Base-by-base conservation (phyloP, 805 yeast genomes). In the Hanseniaspora meyeri region DNA sequence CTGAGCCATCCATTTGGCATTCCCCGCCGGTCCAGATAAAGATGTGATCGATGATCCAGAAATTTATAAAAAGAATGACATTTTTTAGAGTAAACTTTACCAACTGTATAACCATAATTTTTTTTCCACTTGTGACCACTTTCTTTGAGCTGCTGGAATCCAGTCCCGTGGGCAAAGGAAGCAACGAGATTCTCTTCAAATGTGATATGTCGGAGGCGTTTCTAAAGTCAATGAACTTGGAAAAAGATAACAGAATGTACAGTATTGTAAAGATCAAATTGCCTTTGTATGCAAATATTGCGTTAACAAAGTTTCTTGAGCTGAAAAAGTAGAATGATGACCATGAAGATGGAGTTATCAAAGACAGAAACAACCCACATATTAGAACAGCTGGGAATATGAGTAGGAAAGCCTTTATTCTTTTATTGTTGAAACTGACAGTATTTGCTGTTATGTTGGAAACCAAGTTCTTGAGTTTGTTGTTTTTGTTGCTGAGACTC, bases 231-330 rank as follows among this genome's bases (percentile, higher is more conserved):
- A 32, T 24, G n/a, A 50, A 4, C 17, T 32, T 50, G 9, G 40
- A 19, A 17, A 50, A n/a, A 0, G 54, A 50, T 19, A 50, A 6
- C 6, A 32, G 34, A 14, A 27, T 12, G 34, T 36, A 55, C 11
- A 69, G 19, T 5, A 59, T 39, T 1, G 58, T 24, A 49, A 70
- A 70, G 10, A 69, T 45, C 0, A 62, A 24, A 43, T 70, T 70
- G 2, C 74, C 74, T 8, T 62, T 62, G 48, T 70, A 69, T 27
- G 74, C 74, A 60, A 71, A 70, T n/a, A 69, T 50, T 34, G 59
- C 58, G 55, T 71, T 71, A 43, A 70, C 47, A 2, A 62, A 16
- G 49, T 68, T 70, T 12, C 59, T 57, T 0, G 71, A 64, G 2
- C 64, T 55, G 3, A 68, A 60, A 4, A 67, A 34, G 51, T 65